Evolutionary conservation across 768 basidiomycete species (phyloP).

Genomic region (Cubamyces lactineus): DNA sequence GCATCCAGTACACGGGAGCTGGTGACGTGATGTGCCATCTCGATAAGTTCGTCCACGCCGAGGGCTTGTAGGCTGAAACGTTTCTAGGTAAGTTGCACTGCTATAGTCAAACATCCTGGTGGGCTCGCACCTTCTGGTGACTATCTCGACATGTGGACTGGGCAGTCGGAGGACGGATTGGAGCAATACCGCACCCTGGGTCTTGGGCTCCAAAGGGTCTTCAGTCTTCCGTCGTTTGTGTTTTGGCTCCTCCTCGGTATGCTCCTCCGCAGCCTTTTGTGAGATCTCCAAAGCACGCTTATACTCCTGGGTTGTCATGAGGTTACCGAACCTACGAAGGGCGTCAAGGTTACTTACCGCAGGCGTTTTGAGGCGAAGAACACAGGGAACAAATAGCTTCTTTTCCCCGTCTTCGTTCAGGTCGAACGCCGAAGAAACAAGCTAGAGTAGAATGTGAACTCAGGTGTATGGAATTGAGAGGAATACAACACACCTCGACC

Average conservation of each 20-base stretch:
- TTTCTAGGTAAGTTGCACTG: neutral
- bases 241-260: constrained; percentile 27
- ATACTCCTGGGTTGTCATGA: constrained; percentile 29
- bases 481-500: constrained; percentile 51
- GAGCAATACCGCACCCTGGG: constrained; percentile 84
- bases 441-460: constrained; percentile 43
- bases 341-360: constrained; percentile 42
- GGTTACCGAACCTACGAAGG: neutral
- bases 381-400: constrained; percentile 63
- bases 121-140: constrained; percentile 65
- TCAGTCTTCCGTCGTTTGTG: constrained; percentile 11
- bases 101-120: too few relatives aligned
- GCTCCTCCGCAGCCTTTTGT: constrained; percentile 20
- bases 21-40: constrained; percentile 66
- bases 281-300: constrained; percentile 18
- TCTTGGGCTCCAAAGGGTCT: constrained; percentile 61
- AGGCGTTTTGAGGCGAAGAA: constrained; percentile 56
- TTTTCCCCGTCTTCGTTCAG: constrained; percentile 53
- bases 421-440: constrained; percentile 62
- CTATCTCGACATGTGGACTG: constrained; percentile 64
- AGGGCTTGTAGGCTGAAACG: constrained; percentile 36
- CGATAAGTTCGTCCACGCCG: constrained; percentile 59
- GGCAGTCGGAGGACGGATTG: constrained; percentile 79
- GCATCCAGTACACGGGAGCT: constrained; percentile 80
- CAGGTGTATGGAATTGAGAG: neutral